Conservation (phyloP, 2,329 filamentous ascomycete species). For the Domatiomyces catenatus region DNA sequence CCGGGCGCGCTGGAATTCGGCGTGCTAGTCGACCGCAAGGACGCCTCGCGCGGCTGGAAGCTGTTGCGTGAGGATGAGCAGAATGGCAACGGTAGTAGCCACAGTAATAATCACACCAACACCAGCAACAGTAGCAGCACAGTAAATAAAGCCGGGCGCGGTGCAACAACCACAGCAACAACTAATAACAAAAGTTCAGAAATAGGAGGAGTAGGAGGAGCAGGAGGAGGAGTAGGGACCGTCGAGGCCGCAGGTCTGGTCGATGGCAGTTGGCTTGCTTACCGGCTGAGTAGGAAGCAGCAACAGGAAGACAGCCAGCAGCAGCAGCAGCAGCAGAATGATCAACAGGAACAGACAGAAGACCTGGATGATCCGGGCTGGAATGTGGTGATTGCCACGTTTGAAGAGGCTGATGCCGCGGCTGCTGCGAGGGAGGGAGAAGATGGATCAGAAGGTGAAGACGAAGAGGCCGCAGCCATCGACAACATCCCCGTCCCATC, state of each 20-base stretch:
- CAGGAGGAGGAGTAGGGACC: slow-evolving; percentile 10
- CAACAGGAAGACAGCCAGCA: background rate
- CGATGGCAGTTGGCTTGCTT: slow-evolving; percentile 28
- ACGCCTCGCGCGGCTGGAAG: slow-evolving; percentile 36
- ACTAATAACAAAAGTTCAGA: slow-evolving; percentile 21
- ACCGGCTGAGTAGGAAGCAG: slow-evolving; percentile 19
- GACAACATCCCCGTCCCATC: background rate
- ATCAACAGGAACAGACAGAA: slow-evolving; percentile 9
- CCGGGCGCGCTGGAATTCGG: slow-evolving; percentile 33
- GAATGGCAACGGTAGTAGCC: slow-evolving; percentile 13
- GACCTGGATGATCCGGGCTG: slow-evolving; percentile 18
- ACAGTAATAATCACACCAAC: too few relatives aligned
- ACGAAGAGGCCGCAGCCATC: background rate
- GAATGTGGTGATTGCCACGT: slow-evolving; percentile 19
- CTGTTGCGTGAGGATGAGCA: slow-evolving; percentile 23
- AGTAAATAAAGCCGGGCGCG: slow-evolving; percentile 13
- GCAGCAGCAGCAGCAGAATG: slow-evolving; percentile 1
- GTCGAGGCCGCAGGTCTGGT: slow-evolving; percentile 24
- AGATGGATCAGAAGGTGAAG: background rate
- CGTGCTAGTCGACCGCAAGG: slow-evolving; percentile 32
- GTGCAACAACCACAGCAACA: slow-evolving; percentile 10
- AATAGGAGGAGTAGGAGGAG: slow-evolving; percentile 5
- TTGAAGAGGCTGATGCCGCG: slow-evolving; percentile 17
- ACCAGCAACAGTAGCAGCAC: background rate
- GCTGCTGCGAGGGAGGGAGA: background rate